Base-by-base conservation (phyloP, 441 rosid genomes). In the Syzygium malaccense region DNA sequence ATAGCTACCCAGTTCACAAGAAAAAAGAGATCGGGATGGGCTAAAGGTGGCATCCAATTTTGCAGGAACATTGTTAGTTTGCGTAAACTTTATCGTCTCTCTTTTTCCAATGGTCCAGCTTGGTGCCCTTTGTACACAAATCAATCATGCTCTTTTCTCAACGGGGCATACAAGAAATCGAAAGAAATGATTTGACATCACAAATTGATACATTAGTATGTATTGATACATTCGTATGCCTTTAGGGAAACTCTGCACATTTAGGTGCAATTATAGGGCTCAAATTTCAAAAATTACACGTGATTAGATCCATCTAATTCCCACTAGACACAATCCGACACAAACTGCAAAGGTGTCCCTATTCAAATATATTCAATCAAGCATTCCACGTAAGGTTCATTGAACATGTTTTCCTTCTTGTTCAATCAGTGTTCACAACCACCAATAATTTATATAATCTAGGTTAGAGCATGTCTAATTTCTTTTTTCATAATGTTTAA, bases 1-100 rank as follows among this genome's bases (percentile, higher is more conserved):
- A 10, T 0, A 32, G 25, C 41, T 8, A 23, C 25, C 26, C 1
- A 4, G 5, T 18, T 68, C 3, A 0, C 7, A 19, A 10, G 11
- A 33, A 26, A 68, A 68, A 0, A 10, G 79, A 66, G 25, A 12
- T 9, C 13, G 17, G 41, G 45, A 66, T 3, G 6, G 32, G 75
- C 3, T 0, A 30, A 68, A 19, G 79, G 79, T 0, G 26, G 79
- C 48, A 33, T 68, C 33, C 48, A 68, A 45, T 33, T 68, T 33
- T 37, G 79, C 14, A 33, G 14, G 48, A 9, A 19, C 48, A 33
- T 68, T 19, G 26, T 33, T 33, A 68, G 9, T 68, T 68, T 6
- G 79, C 14, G 33, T 2, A 19, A 0, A 68, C 23, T 19, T 33
- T 4, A 3, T 68, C 7, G 12, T 9, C 1, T 68, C 48, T 8